Base-by-base conservation (phyloP, 257 asterid genomes). In the Solanum tarapatanum region DNA sequence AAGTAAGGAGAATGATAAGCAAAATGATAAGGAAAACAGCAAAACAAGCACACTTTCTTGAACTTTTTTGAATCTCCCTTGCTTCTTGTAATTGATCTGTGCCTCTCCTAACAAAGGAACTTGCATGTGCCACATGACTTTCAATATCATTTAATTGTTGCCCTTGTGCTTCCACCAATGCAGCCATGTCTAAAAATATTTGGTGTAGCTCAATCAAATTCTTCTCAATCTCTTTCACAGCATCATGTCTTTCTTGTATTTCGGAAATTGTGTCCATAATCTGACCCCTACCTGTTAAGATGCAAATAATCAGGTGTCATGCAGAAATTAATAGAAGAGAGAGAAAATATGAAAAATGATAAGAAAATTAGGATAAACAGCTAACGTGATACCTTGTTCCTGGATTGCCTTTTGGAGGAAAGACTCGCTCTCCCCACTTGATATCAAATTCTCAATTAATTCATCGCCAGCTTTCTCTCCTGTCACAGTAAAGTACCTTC, bases 371-470 rank as follows among this genome's bases (percentile, higher is more conserved):
- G 66, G 37, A 2, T 4, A 79, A 24, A 77, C 4, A 76, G 1
- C 33, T 12, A 76, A 39, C 5, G 2, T 0, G 35, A 26, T 79
- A 79, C 84, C 93, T 75, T 91, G 92, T 58, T 91, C 92, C 35
- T 91, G 93, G 68, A 91, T 91, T 28, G 93, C 93, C 86, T 91
- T 90, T 21, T 91, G 93, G 14, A 91, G 84, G 83, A 91, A 91
- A 1, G 91, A 82, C 30, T 91, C 93, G 30, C 93, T 90, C 85
- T 90, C 93, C 14, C 93, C 93, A 23, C 93, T 91, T 23, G 93
- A 91, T 23, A 91, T 90, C 86, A 91, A 51, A 48, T 91, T 90
- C 19, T 91, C 93, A 7, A 91, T 90, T 84, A 91, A 43, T 0
- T 82, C 93, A 4, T 90, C 91, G 2, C 74, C 33, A 2, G 93